Conservation (phyloP, 1,139 yeast genomes). For the Geotrichum cucujoidarum region DNA sequence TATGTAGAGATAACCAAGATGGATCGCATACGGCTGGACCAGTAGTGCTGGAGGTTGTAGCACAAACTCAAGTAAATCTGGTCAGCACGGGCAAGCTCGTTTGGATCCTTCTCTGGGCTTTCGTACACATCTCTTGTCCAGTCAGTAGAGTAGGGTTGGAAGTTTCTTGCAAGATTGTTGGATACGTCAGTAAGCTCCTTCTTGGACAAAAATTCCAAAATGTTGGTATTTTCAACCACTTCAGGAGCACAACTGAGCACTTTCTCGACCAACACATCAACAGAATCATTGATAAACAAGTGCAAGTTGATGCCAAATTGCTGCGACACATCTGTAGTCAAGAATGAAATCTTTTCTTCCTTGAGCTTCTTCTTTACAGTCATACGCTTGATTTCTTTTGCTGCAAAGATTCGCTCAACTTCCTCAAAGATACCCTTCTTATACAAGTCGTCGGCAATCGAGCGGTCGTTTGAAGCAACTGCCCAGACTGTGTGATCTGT, state of each 20-base stretch:
- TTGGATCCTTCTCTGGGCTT: conserved; percentile 48
- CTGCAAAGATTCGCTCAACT: conserved; percentile 72
- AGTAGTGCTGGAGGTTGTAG: conserved; percentile 71
- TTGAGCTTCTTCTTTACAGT: conserved; percentile 36
- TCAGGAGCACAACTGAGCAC: conserved; percentile 70
- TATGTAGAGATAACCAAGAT: conserved; percentile 62
- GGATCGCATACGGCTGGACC: conserved; percentile 84
- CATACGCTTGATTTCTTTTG: conserved; percentile 47
- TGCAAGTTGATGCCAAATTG: conserved; percentile 92
- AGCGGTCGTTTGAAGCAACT: conserved; percentile 45
- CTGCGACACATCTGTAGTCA: conserved; percentile 78
- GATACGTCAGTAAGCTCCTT: conserved; percentile 72
- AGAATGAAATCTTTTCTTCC: conserved; percentile 51
- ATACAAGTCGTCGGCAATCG: conserved; percentile 51
- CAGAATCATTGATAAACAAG: conserved; percentile 60
- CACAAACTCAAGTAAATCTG: conserved; percentile 72
- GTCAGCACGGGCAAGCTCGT: conserved; percentile 73
- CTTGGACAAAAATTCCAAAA: conserved; percentile 74
- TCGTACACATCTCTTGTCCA: conserved; percentile 38
- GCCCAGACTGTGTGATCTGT: conserved; percentile 81
- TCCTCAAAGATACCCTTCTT: conserved; percentile 72
- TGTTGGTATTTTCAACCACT: conserved; percentile 60
- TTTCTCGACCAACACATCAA: conserved; percentile 57
- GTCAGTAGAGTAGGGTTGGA: conserved; percentile 66
- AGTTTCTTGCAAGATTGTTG: conserved; percentile 56